phyloP scores from a whole-genome alignment of 2,329 filamentous ascomycete species.

The Lizonia empirigonia region DNA sequence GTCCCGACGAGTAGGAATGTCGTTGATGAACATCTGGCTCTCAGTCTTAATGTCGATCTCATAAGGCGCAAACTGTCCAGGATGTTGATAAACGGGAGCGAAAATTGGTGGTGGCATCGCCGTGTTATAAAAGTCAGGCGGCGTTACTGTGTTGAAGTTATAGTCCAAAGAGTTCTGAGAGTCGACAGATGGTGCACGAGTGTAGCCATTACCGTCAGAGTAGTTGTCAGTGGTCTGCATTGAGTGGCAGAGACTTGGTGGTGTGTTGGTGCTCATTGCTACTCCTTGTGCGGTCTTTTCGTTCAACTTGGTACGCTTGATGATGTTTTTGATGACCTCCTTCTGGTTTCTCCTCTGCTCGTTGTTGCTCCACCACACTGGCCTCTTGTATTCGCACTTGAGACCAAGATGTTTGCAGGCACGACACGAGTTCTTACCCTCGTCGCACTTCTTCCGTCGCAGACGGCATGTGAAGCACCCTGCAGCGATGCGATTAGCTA shows the following conservation, averaged over 20 bases:
- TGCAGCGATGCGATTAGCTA: constrained; percentile 50
- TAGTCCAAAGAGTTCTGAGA: constrained; percentile 72
- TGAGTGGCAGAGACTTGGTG: constrained; percentile 80
- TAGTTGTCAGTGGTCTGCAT: constrained; percentile 80
- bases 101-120: constrained; percentile 61
- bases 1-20: constrained; percentile 82
- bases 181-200: constrained; percentile 77
- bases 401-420: constrained; percentile 76
- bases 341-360: constrained; percentile 86
- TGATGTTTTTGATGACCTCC: constrained; percentile 94
- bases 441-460: constrained; percentile 73
- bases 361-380: constrained; percentile 96
- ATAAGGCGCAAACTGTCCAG: constrained; percentile 75
- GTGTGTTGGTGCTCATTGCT: constrained; percentile 63
- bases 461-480: constrained; percentile 72
- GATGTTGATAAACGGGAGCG: constrained; percentile 54
- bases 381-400: constrained; percentile 93
- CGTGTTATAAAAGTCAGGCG: constrained; percentile 63
- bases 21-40: constrained; percentile 89
- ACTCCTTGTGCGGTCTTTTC: constrained; percentile 73
- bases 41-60: constrained; percentile 97
- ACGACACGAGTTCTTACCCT: constrained; percentile 67
- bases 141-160: constrained; percentile 68
- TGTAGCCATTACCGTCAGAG: constrained; percentile 72
- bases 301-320: constrained; percentile 93